Evolutionary conservation across 2,329 filamentous ascomycete species (phyloP).

Genomic region (Elsinoe arachidis): DNA sequence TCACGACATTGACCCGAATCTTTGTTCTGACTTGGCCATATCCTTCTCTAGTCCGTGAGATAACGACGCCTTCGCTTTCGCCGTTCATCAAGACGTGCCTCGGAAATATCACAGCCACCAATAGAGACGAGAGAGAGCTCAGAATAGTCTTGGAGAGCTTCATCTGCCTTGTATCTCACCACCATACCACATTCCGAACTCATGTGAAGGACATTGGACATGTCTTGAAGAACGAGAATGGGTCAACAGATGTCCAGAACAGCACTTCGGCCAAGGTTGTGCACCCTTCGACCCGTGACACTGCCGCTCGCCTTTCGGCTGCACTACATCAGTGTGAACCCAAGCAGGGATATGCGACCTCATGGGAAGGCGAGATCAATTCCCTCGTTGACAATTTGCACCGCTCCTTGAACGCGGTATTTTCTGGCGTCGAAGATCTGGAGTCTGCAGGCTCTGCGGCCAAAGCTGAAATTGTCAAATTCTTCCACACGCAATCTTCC

Average conservation of each 20-base stretch:
- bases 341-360: constrained; percentile 66
- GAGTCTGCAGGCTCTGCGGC: constrained; percentile 46
- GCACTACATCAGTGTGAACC: constrained; percentile 71
- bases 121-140: constrained; percentile 31
- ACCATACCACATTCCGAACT: constrained; percentile 75
- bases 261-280: background rate
- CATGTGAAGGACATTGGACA: constrained; percentile 60
- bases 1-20: constrained; percentile 72
- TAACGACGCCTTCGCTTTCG: constrained; percentile 74
- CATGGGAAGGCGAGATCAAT: constrained; percentile 65
- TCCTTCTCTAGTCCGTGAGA: constrained; percentile 74
- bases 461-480: background rate
- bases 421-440: constrained; percentile 75
- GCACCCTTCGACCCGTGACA: constrained; percentile 4
- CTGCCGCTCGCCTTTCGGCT: constrained; percentile 31
- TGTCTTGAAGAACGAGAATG: constrained; percentile 50
- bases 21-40: constrained; percentile 76
- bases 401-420: constrained; percentile 62
- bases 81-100: constrained; percentile 66
- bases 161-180: constrained; percentile 62
- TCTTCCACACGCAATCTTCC: background rate
- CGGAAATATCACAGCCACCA: constrained; percentile 45
- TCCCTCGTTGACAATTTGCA: constrained; percentile 58
- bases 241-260: background rate
- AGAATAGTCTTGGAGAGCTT: constrained; percentile 66